These are phyloP conservation scores for Russula virescens DNA, from an alignment of 768 basidiomycete species.

Conservation along the genomic window DNA sequence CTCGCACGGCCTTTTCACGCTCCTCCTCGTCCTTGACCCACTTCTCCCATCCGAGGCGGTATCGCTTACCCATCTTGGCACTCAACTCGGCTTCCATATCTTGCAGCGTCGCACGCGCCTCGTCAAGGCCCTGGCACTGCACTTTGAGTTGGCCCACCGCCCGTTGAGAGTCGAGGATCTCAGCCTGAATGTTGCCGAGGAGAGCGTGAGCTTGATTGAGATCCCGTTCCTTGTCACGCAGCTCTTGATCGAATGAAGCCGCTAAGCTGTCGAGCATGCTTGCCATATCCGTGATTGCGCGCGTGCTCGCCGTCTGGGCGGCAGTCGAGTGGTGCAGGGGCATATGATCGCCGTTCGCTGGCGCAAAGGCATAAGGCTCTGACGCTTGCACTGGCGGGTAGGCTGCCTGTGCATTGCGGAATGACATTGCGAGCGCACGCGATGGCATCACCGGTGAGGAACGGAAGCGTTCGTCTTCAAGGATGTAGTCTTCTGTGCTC, in stretches of 20 bases:
- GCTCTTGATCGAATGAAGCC: conserved; percentile 84
- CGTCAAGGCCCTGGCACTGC: conserved; percentile 60
- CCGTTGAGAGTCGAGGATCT: conserved; percentile 82
- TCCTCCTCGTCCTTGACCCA: conserved; percentile 85
- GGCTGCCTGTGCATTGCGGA: conserved; percentile 62
- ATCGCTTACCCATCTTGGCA: conserved; percentile 73
- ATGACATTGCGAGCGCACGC: conserved; percentile 60
- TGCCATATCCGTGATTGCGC: conserved; percentile 79
- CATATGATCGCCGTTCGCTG: conserved; percentile 55
- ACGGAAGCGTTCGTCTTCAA: conserved; percentile 96
- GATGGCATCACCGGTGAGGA: conserved; percentile 81
- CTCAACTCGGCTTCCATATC: conserved; percentile 61
- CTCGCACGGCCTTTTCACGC: conserved; percentile 65
- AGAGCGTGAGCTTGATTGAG: conserved; percentile 84
- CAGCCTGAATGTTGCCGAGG: conserved; percentile 79
- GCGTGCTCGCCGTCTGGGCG: conserved; percentile 80
- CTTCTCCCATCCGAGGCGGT: conserved; percentile 86
- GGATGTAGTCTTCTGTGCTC: conserved; percentile 96
- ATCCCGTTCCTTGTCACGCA: conserved; percentile 88
- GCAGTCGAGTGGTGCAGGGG: conserved; percentile 80
- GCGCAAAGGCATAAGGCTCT: conserved; percentile 40
- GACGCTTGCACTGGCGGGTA: conserved; percentile 43
- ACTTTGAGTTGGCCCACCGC: conserved; percentile 62
- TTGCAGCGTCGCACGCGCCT: conserved; percentile 52
- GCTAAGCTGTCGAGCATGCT: conserved; percentile 85